Evolutionary conservation across 208 protist genomes (phyloP).

Genomic region (Trypanosoma brucei): DNA sequence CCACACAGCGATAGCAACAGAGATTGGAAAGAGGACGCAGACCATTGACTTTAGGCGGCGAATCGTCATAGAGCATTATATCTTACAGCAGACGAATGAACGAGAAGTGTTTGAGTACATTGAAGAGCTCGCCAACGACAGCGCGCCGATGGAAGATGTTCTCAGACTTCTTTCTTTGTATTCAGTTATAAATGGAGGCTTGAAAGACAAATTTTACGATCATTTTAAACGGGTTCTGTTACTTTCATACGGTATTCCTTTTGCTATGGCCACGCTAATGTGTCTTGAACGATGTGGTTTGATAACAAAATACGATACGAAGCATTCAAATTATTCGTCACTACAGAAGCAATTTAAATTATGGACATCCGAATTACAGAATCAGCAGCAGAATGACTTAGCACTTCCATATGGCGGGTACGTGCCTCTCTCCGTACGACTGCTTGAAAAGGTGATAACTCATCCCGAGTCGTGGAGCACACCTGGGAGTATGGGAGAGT

Average conservation of each 20-base stretch:
- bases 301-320: constrained; percentile 37
- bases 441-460: constrained; percentile 45
- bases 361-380: constrained; percentile 49
- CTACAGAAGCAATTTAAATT: constrained; percentile 54
- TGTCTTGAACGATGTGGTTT: constrained; percentile 56
- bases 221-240: constrained; percentile 74
- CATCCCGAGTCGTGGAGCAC: constrained; percentile 40
- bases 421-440: constrained; percentile 50
- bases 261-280: constrained; percentile 55
- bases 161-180: constrained; percentile 75
- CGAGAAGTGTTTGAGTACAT: constrained; percentile 73
- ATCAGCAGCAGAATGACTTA: constrained; percentile 66
- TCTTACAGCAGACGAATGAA: constrained; percentile 69
- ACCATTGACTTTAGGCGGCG: constrained; percentile 54
- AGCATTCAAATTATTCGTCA: constrained; percentile 38
- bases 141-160: constrained; percentile 49
- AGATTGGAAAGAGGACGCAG: constrained; percentile 73
- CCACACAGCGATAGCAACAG: constrained; percentile 74
- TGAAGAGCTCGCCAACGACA: constrained; percentile 73
- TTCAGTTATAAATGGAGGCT: constrained; percentile 77
- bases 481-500: constrained; percentile 28
- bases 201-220: constrained; percentile 64
- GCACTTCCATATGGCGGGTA: constrained; percentile 76
- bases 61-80: constrained; percentile 71
- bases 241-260: constrained; percentile 82